phyloP scores from a whole-genome alignment of 2,329 filamentous ascomycete genomes.

The Nothopassalora personata region DNA sequence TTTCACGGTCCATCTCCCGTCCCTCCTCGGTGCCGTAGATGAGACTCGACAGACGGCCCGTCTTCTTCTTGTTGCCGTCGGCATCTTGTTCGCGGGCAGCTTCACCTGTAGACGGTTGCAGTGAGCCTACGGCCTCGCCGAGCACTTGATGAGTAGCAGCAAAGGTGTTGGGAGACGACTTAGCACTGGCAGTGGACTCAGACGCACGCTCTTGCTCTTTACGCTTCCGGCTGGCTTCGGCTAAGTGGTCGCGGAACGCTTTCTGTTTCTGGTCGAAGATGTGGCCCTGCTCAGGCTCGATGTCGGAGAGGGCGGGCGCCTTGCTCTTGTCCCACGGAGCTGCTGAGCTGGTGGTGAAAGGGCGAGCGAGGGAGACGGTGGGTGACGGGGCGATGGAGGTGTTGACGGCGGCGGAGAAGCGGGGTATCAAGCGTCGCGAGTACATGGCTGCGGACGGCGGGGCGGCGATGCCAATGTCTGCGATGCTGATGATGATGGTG shows the following conservation, averaged over 20 bases:
- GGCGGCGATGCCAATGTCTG: not conserved
- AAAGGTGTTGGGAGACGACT: conserved; percentile 37
- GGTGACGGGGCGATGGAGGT: conserved; percentile 5
- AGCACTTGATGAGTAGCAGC: conserved; percentile 33
- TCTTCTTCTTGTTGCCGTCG: conserved; percentile 56
- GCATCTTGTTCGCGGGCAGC: conserved; percentile 58
- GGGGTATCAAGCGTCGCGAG: conserved; percentile 20
- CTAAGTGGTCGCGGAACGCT: conserved; percentile 76
- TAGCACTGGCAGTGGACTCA: conserved; percentile 33
- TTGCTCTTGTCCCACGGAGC: conserved; percentile 13
- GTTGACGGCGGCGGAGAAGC: conserved; percentile 15
- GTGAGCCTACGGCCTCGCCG: conserved; percentile 56
- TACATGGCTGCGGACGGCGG: conserved; percentile 13
- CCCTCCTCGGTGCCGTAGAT: conserved; percentile 98
- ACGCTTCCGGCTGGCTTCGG: conserved; percentile 68
- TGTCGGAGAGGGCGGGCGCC: conserved; percentile 77
- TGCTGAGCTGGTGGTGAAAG: conserved; percentile 14
- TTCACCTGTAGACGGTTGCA: conserved; percentile 47
- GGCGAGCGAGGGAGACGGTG: conserved; percentile 7
- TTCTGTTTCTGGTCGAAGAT: conserved; percentile 79
- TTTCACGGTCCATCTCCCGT: conserved; percentile 87
- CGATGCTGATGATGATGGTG: not conserved
- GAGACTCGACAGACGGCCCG: conserved; percentile 66
- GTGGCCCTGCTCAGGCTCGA: conserved; percentile 66
- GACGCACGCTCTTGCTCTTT: conserved; percentile 79